Evolutionary conservation across 495 filamentous ascomycete genomes (phyloP).

Genomic region (Talaromyces wortmannii): DNA sequence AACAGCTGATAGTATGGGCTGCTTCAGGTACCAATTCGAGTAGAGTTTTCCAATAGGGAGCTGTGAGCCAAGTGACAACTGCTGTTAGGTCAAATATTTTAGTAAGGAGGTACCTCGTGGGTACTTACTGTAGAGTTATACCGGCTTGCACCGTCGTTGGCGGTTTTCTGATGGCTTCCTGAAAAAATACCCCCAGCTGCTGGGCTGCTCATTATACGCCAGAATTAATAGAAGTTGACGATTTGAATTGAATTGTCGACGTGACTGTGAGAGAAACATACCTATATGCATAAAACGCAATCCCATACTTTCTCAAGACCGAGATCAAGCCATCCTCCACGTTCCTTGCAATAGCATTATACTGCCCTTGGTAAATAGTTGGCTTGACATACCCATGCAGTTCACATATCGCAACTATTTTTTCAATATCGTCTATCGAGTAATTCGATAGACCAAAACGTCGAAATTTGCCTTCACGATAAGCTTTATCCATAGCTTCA

Average conservation of each 20-base stretch:
- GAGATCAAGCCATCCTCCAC: slow-evolving; percentile 39
- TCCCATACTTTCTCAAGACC: slow-evolving; percentile 32
- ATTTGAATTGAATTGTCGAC: slow-evolving; percentile 16
- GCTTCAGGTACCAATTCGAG: slow-evolving; percentile 7
- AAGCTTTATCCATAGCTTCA: slow-evolving; percentile 28
- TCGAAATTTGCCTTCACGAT: slow-evolving; percentile 29
- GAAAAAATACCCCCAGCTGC: slow-evolving; percentile 1
- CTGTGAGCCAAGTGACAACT: slow-evolving; percentile 2
- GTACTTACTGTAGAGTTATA: slow-evolving; percentile 1
- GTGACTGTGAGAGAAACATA: no score
- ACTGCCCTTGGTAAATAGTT: slow-evolving; percentile 42
- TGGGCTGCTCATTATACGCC: slow-evolving; percentile 1
- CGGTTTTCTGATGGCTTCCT: not conserved
- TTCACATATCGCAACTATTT: slow-evolving; percentile 33
- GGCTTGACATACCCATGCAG: slow-evolving; percentile 34
- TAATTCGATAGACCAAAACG: slow-evolving; percentile 42
- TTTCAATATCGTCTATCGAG: slow-evolving; percentile 31
- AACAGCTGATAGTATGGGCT: slow-evolving; percentile 8
- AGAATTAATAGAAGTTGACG: slow-evolving; percentile 21
- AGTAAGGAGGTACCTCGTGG: not conserved
- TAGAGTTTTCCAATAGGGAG: slow-evolving; percentile 11
- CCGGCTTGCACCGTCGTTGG: not conserved
- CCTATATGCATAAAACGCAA: slow-evolving; percentile 37
- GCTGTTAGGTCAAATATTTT: not conserved
- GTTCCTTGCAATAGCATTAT: slow-evolving; percentile 31